Percentiles rank a stretch among this genome's conserved stretches.
These are phyloP conservation scores for Plasmopara halstedii DNA, from an alignment of 352 stramenopile genomes.

Conservation along the genomic window DNA sequence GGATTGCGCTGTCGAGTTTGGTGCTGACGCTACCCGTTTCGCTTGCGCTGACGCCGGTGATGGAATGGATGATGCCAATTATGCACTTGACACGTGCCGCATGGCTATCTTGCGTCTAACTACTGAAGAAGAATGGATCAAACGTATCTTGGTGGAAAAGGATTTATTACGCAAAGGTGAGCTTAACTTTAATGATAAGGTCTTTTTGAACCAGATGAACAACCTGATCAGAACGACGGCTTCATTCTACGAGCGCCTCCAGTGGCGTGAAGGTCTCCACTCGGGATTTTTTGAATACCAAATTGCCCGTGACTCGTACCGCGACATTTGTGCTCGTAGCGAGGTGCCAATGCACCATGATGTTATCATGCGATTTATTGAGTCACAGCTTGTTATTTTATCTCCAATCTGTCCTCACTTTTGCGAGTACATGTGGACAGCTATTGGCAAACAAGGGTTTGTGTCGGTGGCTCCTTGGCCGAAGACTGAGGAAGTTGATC, in stretches of 20 bases:
- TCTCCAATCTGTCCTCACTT: slow-evolving; percentile 95
- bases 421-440: slow-evolving; percentile 90
- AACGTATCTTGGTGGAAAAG: slow-evolving; percentile 85
- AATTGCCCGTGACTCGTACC: slow-evolving; percentile 96
- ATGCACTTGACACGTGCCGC: slow-evolving; percentile 95
- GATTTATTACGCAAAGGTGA: slow-evolving; percentile 72
- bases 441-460: slow-evolving; percentile 89
- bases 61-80: slow-evolving; percentile 99
- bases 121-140: slow-evolving; percentile 97
- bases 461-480: slow-evolving; percentile 89
- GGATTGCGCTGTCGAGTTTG: slow-evolving; percentile 94
- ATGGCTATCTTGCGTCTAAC: slow-evolving; percentile 95
- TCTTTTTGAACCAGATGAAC: slow-evolving; percentile 98
- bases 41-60: slow-evolving; percentile 97
- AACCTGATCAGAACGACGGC: slow-evolving; percentile 88
- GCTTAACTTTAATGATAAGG: slow-evolving; percentile 89
- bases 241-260: slow-evolving; percentile 85
- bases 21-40: slow-evolving; percentile 95
- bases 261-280: slow-evolving; percentile 96
- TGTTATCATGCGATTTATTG: slow-evolving; percentile 91
- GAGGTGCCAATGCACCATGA: slow-evolving; percentile 88
- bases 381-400: slow-evolving; percentile 91
- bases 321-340: slow-evolving; percentile 89
- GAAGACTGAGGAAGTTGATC: slow-evolving; percentile 81
- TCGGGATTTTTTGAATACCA: slow-evolving; percentile 99